phyloP scores from a whole-genome alignment of 805 yeast genomes.

The Cephaloascus fragrans region DNA sequence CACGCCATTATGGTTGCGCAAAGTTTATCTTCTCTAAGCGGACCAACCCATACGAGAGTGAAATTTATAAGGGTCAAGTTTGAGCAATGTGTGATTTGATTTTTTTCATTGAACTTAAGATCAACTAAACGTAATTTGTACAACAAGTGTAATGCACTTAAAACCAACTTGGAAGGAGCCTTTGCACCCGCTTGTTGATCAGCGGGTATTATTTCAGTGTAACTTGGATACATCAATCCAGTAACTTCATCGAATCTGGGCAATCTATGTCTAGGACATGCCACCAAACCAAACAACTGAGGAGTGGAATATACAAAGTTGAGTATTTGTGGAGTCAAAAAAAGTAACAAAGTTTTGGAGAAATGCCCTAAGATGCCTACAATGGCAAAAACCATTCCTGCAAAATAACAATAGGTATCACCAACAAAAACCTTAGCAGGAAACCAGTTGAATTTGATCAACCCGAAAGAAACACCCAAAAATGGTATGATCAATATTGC shows the following conservation, averaged over 20 bases:
- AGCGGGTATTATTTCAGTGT: conserved; percentile 17
- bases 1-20: conserved; percentile 48
- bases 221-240: conserved; percentile 64
- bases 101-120: conserved; percentile 12
- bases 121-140: conserved; percentile 39
- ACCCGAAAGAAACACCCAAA: conserved; percentile 70
- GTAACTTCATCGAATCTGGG: conserved; percentile 65
- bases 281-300: conserved; percentile 76
- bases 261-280: conserved; percentile 92
- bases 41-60: conserved; percentile 79
- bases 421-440: conserved; percentile 96
- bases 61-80: conserved; percentile 87
- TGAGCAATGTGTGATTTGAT: conserved; percentile 37
- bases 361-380: conserved; percentile 95
- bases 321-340: conserved; percentile 84
- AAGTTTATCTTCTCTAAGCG: conserved; percentile 73
- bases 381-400: conserved; percentile 98
- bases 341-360: conserved; percentile 80
- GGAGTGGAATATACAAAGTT: conserved; percentile 90
- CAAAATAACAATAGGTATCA: conserved; percentile 94
- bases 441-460: conserved; percentile 75
- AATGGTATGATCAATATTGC: conserved; percentile 76
- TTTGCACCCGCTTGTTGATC: conserved; percentile 17
- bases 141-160: conserved; percentile 32
- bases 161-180: conserved; percentile 17